Evolutionary conservation across 306 rosid species (phyloP), one percentile per base, ranked within the genome.

Genomic region (Datisca glomerata): DNA sequence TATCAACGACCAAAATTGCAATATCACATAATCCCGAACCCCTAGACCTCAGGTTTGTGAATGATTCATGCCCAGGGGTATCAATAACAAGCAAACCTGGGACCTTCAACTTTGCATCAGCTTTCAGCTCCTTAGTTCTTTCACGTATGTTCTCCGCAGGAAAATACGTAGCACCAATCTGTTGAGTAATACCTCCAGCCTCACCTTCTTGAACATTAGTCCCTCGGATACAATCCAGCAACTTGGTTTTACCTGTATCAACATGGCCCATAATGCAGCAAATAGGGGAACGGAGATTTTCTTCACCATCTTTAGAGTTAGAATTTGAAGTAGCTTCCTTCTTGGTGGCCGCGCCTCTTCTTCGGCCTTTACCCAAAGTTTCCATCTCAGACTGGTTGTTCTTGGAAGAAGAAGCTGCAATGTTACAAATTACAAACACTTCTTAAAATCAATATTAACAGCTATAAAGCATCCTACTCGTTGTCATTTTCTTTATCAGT

Each of bases 221-320:
- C 34, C 96, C 85, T 55, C 95, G 77, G 51, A 89, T 84, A 57
- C 86, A 84, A 60, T 89, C 98, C 67, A 89, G 71, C 28, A 89
- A 73, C 69, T 89, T 84, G 35, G 98, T 89, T 69, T 89, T 89
- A 32, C 98, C 98, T 14, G 98, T 71, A 50, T 89, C 98, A 13
- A 89, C 98, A 63, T 91, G 98, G 37, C 98, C 98, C 98, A 84
- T 91, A 56, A 91, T 91, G 65, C 96, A 84, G 75, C 98, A 91
- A 52, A 91, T 91, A 40, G 98, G 98, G 21, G 96, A 91, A 5
- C 96, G 96, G 35, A 91, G 98, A 64, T 78, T 62, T 19, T 69
- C 81, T 45, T 76, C 93, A 69, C 51, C 41, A 7, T 66, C 59
- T 41, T 69, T 68, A 33, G 72, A 22, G 60, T 72, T 49, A 40